Evolutionary conservation across 805 yeast genomes (phyloP).

Genomic region (Zygosaccharomyces siamensis): DNA sequence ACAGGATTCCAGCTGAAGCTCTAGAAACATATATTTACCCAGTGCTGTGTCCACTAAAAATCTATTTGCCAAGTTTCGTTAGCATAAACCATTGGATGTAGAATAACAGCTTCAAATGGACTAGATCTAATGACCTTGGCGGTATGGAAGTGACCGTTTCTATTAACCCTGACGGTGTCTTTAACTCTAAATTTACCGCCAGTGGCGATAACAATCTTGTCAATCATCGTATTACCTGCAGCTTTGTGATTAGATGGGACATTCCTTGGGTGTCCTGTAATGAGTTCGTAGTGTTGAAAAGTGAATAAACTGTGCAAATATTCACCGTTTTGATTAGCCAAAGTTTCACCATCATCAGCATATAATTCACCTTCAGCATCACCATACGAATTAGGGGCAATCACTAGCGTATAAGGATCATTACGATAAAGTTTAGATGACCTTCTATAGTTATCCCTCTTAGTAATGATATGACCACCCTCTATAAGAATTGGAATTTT

Average conservation of each 20-base stretch:
- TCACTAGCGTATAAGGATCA: conserved; percentile 76
- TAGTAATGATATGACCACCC: conserved; percentile 73
- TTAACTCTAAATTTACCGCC: conserved; percentile 8
- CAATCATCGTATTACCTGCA: conserved; percentile 43
- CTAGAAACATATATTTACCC: too few species aligned
- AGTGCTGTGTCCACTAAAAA: conserved; percentile 16
- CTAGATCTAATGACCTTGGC: conserved; percentile 26
- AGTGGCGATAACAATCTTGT: conserved; percentile 51
- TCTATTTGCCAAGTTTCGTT: conserved; percentile 46
- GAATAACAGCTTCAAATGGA: conserved; percentile 33
- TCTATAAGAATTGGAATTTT: conserved; percentile 67
- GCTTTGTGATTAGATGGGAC: conserved; percentile 22
- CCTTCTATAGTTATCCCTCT: conserved; percentile 72
- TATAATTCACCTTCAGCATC: conserved; percentile 59
- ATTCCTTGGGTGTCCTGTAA: conserved; percentile 31
- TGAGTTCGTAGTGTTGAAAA: conserved; percentile 31
- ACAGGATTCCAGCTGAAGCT: too few species aligned
- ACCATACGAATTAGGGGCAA: conserved; percentile 51
- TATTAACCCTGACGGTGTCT: conserved; percentile 30
- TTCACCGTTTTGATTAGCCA: conserved; percentile 49
- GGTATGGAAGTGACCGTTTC: conserved; percentile 38
- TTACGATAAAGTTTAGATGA: conserved; percentile 66
- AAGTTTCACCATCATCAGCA: conserved; percentile 82
- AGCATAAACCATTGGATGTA: conserved; percentile 48
- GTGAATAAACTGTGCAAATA: conserved; percentile 42